phyloP scores from a whole-genome alignment of 2,329 filamentous ascomycete genomes.

The Monosporascus sp. region DNA sequence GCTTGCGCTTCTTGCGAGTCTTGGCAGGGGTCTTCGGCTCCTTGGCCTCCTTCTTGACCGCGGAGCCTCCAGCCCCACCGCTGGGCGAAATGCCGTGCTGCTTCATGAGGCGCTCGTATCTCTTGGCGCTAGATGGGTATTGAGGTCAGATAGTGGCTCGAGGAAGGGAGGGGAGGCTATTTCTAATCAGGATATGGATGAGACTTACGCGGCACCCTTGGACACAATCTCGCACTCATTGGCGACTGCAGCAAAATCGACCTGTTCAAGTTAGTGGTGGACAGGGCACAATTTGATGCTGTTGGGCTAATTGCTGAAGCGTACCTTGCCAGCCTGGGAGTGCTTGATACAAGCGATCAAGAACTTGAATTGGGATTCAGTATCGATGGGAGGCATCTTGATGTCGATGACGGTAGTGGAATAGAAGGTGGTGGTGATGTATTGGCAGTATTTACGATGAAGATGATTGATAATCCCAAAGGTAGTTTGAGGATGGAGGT shows the following conservation, averaged over 20 bases:
- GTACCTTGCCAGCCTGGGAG: slow-evolving; percentile 55
- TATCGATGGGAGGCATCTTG: slow-evolving; percentile 44
- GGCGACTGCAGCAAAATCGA: slow-evolving; percentile 62
- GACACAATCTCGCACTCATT: slow-evolving; percentile 56
- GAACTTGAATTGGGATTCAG: slow-evolving; percentile 57
- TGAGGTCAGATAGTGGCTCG: neutral
- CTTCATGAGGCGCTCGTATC: slow-evolving; percentile 63
- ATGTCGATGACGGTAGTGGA: neutral
- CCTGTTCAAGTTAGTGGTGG: slow-evolving; percentile 34
- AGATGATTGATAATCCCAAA: neutral
- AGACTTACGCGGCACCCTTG: slow-evolving; percentile 65
- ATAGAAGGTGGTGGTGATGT: slow-evolving; percentile 2
- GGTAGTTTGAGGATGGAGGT: neutral
- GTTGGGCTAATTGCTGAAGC: slow-evolving; percentile 6
- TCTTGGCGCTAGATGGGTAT: slow-evolving; percentile 50
- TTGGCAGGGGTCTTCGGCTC: slow-evolving; percentile 11
- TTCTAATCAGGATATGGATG: neutral
- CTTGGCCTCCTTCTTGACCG: slow-evolving; percentile 19
- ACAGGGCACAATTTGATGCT: neutral
- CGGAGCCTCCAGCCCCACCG: slow-evolving; percentile 15
- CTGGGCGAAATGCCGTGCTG: slow-evolving; percentile 41
- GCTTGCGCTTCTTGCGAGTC: slow-evolving; percentile 26
- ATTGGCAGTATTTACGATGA: neutral
- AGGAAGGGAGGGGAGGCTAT: neutral
- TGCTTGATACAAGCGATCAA: slow-evolving; percentile 61